Percentiles rank a stretch among this genome's conserved stretches.
Conservation (phyloP, 2,329 filamentous ascomycete genomes). For the Epichloe elymi region DNA sequence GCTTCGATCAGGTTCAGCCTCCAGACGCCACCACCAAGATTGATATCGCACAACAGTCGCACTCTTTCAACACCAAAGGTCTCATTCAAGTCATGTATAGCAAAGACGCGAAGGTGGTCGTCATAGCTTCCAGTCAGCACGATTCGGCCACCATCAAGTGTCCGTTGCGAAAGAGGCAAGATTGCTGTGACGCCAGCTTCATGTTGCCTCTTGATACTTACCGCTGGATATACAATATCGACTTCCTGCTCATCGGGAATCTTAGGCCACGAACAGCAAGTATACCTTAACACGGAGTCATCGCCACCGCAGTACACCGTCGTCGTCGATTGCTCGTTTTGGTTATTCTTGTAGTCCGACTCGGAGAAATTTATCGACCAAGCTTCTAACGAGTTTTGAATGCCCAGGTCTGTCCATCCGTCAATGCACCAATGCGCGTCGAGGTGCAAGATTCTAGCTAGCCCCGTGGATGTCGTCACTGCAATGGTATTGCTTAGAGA, state of each 20-base stretch:
- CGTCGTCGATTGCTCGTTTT: constrained; percentile 14
- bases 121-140: constrained; percentile 87
- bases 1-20: constrained; percentile 51
- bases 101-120: constrained; percentile 60
- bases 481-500: constrained; percentile 40
- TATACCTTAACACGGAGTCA: constrained; percentile 48
- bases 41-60: constrained; percentile 45
- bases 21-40: constrained; percentile 79
- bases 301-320: constrained; percentile 61
- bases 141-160: constrained; percentile 34
- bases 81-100: constrained; percentile 28
- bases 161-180: constrained; percentile 45
- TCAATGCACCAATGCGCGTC: constrained; percentile 27
- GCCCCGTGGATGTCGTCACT: constrained; percentile 57
- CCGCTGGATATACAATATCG: constrained; percentile 8
- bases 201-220: constrained; percentile 38
- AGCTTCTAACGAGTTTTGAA: constrained; percentile 49
- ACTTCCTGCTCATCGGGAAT: constrained; percentile 7
- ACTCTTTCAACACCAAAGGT: constrained; percentile 29
- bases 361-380: constrained; percentile 57
- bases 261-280: constrained; percentile 18
- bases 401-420: constrained; percentile 23
- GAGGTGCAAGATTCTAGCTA: constrained; percentile 42
- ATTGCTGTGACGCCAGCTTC: constrained; percentile 82
- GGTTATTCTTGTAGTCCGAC: constrained; percentile 1